Evolutionary conservation across 2,329 filamentous ascomycete genomes (phyloP), one percentile per base, ranked within the genome.

Genomic region (Ambrosiella beaveri): DNA sequence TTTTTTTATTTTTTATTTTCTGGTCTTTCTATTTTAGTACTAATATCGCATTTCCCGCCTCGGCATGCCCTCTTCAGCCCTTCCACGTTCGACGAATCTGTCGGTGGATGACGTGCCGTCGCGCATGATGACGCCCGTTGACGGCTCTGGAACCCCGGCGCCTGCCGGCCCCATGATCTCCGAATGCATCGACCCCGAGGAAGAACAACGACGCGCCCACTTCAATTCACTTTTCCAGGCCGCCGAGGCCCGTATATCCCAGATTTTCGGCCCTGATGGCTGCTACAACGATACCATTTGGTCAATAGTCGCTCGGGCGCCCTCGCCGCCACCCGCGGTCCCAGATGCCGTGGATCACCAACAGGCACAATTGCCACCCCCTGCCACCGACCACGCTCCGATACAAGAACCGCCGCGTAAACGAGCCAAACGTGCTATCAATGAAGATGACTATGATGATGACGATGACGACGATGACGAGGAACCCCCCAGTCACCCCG

Each of bases 361-460:
- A 37, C 54, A 51, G n/a, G 53, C 55, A 13, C 59, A 57, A 60
- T 58, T 72, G 66, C 73, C 71, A 65, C 82, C 73, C 58, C 73
- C 76, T 62, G 71, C 79, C 62, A 80, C 76, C 69, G 77, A 82
- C 70, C 74, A 85, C 66, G 70, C 74, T 62, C 74, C 77, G 51
- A 73, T 78, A 64, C 73, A 74, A 63, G 78, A 84, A 65, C 78
- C 80, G 57, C 80, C 82, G 41, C 72, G 77, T 59, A 95, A 93
- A 72, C 85, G 86, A 71, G 77, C 81, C 52, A 85, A 85, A 69
- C 79, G 87, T 65, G 76, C 81, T 67, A 89, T 91, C 75, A 82
- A 89, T 65, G 87, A 91, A 68, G 85, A 89, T 65, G 85, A 91
- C 70, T 90, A 91, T 66, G 86, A 85, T 63, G 86, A 91, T 70